phyloP scores from a whole-genome alignment of 306 rosid species.

The Rosa chinensis region DNA sequence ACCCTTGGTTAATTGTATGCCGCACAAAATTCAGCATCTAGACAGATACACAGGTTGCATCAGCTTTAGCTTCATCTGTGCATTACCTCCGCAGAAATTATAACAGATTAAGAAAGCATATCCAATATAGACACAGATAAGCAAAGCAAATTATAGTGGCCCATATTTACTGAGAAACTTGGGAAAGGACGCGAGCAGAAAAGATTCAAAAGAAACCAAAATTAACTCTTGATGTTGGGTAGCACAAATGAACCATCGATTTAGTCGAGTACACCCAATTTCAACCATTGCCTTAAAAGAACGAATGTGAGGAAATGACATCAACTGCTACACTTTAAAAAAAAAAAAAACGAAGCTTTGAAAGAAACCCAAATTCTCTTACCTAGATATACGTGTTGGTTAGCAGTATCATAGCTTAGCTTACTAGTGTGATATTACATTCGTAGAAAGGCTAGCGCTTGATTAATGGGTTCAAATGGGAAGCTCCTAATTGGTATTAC shows the following conservation, averaged over 20 bases:
- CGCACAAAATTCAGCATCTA: constrained; percentile 4
- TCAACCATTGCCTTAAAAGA: neutral
- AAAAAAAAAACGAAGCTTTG: neutral
- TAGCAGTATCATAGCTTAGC: neutral
- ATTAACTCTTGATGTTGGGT: neutral
- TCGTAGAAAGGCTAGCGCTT: neutral
- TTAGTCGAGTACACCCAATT: neutral
- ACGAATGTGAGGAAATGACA: neutral
- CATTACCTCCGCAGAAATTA: neutral
- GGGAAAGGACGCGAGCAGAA: neutral
- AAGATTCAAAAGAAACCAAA: neutral
- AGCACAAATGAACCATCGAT: neutral
- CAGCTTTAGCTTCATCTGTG: neutral
- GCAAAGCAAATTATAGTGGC: neutral
- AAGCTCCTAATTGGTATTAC: neutral
- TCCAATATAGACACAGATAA: neutral
- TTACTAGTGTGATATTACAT: neutral
- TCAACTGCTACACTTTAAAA: neutral
- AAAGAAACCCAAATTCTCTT: neutral
- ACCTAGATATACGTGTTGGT: neutral
- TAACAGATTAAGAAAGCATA: neutral
- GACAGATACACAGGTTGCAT: neutral
- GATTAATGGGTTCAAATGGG: neutral
- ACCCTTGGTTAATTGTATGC: neutral
- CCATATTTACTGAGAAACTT: neutral